Evolutionary conservation across 805 yeast species (phyloP).

Genomic region (Ogataea thermomethanolica): DNA sequence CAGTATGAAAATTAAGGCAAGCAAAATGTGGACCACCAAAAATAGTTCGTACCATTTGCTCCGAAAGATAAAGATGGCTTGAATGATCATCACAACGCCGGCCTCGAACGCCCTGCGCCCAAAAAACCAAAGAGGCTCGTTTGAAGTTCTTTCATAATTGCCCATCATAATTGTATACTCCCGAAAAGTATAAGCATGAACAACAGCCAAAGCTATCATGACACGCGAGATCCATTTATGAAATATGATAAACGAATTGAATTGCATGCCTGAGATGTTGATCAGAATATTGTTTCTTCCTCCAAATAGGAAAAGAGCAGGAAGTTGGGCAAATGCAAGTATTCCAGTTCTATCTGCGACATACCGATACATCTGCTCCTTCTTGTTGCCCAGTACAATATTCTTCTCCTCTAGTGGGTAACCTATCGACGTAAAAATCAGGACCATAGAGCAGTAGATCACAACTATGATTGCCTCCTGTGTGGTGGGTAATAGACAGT

Average conservation of each 20-base stretch:
- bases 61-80: constrained; percentile 44
- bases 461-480: constrained; percentile 23
- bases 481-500: constrained; percentile 27
- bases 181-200: constrained; percentile 36
- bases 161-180: constrained; percentile 14
- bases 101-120: constrained; percentile 34
- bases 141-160: constrained; percentile 4
- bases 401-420: constrained; percentile 13
- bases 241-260: constrained; percentile 38
- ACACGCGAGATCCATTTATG: constrained; percentile 44
- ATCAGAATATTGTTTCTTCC: constrained; percentile 55
- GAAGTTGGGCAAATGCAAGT: constrained; percentile 41
- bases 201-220: constrained; percentile 26
- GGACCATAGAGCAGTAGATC: constrained; percentile 14
- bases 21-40: constrained; percentile 39
- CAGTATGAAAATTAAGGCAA: constrained; percentile 43
- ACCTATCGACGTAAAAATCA: constrained; percentile 10
- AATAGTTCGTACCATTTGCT: constrained; percentile 46
- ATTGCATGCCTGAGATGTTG: constrained; percentile 50
- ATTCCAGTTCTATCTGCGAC: constrained; percentile 58
- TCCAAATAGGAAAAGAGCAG: constrained; percentile 51
- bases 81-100: constrained; percentile 42
- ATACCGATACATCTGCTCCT: constrained; percentile 33
- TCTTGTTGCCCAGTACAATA: constrained; percentile 17
- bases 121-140: constrained; percentile 13